A percentile compares a stretch with the other conserved stretches of the same genome.
Evolutionary conservation across 1,284 basidiomycete species (phyloP).

Genomic region (Kwoniella shivajii): DNA sequence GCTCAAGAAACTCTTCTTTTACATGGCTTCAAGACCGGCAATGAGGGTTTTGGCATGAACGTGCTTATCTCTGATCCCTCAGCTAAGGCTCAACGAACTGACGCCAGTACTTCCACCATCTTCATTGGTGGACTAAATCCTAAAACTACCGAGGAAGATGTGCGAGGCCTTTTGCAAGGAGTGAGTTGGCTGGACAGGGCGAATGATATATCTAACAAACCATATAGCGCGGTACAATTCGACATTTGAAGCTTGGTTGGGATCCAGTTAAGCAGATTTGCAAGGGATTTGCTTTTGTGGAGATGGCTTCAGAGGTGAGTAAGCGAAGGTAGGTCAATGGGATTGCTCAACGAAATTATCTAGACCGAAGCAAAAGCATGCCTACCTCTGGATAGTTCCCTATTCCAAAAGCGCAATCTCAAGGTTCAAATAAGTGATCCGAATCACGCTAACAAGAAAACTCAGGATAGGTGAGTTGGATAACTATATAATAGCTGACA

Average conservation of each 20-base stretch:
- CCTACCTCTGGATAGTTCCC: conserved; percentile 76
- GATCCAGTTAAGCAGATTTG: conserved; percentile 67
- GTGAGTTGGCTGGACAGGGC: conserved; percentile 57
- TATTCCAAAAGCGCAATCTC: conserved; percentile 57
- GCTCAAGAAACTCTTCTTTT: conserved; percentile 77
- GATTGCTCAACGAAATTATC: conserved; percentile 11
- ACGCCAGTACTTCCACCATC: conserved; percentile 82
- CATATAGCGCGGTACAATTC: conserved; percentile 73
- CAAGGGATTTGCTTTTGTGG: conserved; percentile 91
- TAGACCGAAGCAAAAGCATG: conserved; percentile 73
- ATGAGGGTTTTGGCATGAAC: conserved; percentile 62
- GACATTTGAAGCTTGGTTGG: conserved; percentile 74
- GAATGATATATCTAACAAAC: neutral
- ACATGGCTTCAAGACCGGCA: conserved; percentile 67
- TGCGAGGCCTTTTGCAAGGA: conserved; percentile 77
- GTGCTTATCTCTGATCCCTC: conserved; percentile 91
- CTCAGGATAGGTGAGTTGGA: conserved; percentile 21
- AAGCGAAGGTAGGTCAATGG: neutral
- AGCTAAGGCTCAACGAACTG: conserved; percentile 81
- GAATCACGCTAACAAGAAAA: conserved; percentile 37
- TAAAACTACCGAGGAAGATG: conserved; percentile 67
- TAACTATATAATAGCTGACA: neutral
- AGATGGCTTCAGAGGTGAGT: conserved; percentile 78
- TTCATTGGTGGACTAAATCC: conserved; percentile 76
- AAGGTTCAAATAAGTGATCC: conserved; percentile 46